Percentiles rank a stretch among this genome's conserved stretches.
These are phyloP conservation scores for Ochetophila trinervis DNA, from an alignment of 306 rosid species.

Conservation along the genomic window DNA sequence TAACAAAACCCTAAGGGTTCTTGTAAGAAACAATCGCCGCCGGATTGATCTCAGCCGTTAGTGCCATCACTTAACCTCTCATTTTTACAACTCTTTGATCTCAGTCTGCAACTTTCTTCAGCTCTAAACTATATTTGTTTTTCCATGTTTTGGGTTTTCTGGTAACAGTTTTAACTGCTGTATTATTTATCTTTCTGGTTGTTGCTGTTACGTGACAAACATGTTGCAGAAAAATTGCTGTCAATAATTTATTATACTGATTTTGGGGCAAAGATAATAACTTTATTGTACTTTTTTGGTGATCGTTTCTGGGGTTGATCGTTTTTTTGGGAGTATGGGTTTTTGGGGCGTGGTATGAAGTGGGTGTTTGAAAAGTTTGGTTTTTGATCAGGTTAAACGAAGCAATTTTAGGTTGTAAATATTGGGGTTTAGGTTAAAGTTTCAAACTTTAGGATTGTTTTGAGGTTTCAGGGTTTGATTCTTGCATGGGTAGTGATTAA, in stretches of 20 bases:
- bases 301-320: slow-evolving; percentile 23
- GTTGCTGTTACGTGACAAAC: slow-evolving; percentile 11
- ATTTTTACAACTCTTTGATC: slow-evolving; percentile 21
- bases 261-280: background rate
- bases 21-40: slow-evolving; percentile 75
- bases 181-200: background rate
- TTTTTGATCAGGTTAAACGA: slow-evolving; percentile 33
- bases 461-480: slow-evolving; percentile 34
- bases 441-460: slow-evolving; percentile 24
- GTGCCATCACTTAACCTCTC: background rate
- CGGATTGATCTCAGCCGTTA: slow-evolving; percentile 42
- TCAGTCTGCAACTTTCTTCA: background rate
- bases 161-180: background rate
- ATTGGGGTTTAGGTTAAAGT: slow-evolving; percentile 29
- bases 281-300: background rate
- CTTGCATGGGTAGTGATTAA: slow-evolving; percentile 18
- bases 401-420: slow-evolving; percentile 32
- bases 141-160: slow-evolving; percentile 1
- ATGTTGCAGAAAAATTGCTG: slow-evolving; percentile 9
- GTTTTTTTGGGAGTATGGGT: slow-evolving; percentile 9
- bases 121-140: slow-evolving; percentile 8
- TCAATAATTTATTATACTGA: slow-evolving; percentile 21
- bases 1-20: slow-evolving; percentile 95
- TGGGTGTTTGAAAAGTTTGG: slow-evolving; percentile 25
- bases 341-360: slow-evolving; percentile 21